Base-by-base conservation (phyloP, 179 eudicot genomes). In the Silene noctiflora region DNA sequence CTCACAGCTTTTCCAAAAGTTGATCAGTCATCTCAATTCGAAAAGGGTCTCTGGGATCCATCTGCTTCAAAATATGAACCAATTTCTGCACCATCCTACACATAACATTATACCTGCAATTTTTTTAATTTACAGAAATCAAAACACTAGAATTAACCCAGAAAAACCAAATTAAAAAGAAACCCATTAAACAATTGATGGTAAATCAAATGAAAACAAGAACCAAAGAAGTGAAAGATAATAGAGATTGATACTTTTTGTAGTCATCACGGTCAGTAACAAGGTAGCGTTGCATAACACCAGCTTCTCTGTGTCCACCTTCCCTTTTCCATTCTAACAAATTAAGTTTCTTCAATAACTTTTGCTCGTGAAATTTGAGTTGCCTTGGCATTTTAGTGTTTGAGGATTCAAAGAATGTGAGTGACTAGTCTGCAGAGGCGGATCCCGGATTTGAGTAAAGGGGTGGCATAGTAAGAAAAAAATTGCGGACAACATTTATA, bases 261-360 rank as follows among this genome's bases (percentile, higher is more conserved):
- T 93, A 93, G 56, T 93, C 97, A 66, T 93, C 98, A 35, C 98
- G 84, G 46, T 76, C 90, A 31, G 91, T 90, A 81, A 91, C 84
- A 71, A 85, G 95, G 77, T 90, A 91, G 9, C 93, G 95, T 53
- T 84, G 93, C 85, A 91, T 86, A 53, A 93, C 93, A n/a, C 56
- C 65, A 59, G 82, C 80, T 84, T 93, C 98, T 33, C 95, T 72
- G 76, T 93, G 98, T 46, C 91, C 89, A 8, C 84, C 91, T 88
- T 93, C 98, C 84, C 97, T 89, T 81, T 91, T 91, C 97, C 97
- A 93, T 82, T 88, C 89, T 64, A 90, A 69, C 24, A 93, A 86
- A 75, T 93, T 75, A 0, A 81, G 75, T 72, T 90, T 90, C 87
- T 91, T 93, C 81, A 91, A 22, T 0, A 91, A 76, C 78, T 90